Evolutionary conservation across 139 green algal species (phyloP), one percentile per base, ranked within the genome.

Genomic region (Monoraphidium neglectum): DNA sequence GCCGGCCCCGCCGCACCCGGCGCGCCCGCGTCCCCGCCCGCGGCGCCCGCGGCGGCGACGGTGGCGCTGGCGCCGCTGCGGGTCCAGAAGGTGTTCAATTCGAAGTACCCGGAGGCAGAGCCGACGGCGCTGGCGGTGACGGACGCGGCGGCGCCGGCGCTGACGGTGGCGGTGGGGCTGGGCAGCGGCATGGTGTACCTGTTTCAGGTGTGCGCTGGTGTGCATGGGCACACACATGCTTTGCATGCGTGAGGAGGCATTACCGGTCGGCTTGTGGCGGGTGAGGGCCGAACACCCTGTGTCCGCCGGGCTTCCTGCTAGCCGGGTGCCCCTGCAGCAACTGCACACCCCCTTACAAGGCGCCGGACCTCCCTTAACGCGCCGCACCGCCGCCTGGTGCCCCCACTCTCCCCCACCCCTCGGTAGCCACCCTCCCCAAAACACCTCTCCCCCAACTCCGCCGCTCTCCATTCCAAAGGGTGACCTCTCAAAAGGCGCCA

Each of bases 91-190:
- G 15, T 84, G 33, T 92, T 92, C 69, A 72, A 61, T 3, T 71
- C 62, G 51, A 85, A 87, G 72, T 71, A 84, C 36, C 79, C 87
- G n/a, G 89, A 94, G 72, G 70, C 77, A 3, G 82, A 88, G 12
- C 73, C 90, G 10, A 92, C 87, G 5, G 70, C 72, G 0, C 16
- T 90, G 49, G 70, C 83, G 18, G 75, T 76, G 1, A 54, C 77
- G 2, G 74, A 87, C 26, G 53, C 24, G 12, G 43, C 32, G 30
- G 57, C 63, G 54, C 64, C 65, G 10, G 26, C 64, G n/a, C 37
- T 73, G 47, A 67, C 32, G 33, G 13, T 72, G 33, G 79, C 67
- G 28, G 33, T 75, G 38, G 75, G 62, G 16, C 54, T 82, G 40
- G 68, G 59, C 30, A 66, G 46, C 37, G 72, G 75, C 23, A 57